Evolutionary conservation across 192 early-diverging fungal species (phyloP).

Genomic region (Entomortierella parvispora): DNA sequence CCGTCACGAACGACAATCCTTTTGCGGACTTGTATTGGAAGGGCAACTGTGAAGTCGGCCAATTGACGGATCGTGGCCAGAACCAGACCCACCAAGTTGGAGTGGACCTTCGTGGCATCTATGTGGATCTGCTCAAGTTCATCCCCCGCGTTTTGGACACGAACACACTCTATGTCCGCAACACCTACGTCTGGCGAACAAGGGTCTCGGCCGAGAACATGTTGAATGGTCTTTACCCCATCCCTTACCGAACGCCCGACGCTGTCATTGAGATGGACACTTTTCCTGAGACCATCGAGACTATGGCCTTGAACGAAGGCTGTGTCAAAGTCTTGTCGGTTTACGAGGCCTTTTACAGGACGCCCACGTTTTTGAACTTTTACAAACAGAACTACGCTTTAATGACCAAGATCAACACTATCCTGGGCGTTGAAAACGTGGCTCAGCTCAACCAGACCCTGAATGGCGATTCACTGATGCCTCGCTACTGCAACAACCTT

Average conservation of each 20-base stretch:
- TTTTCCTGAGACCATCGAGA: slow-evolving; percentile 58
- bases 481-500: slow-evolving; percentile 11
- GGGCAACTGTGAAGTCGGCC: slow-evolving; percentile 57
- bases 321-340: slow-evolving; percentile 49
- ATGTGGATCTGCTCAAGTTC: slow-evolving; percentile 61
- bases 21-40: slow-evolving; percentile 15
- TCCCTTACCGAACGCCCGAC: slow-evolving; percentile 24
- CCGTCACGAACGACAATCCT: not conserved
- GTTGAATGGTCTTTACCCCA: slow-evolving; percentile 58
- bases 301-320: slow-evolving; percentile 46
- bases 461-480: slow-evolving; percentile 4
- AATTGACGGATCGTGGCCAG: slow-evolving; percentile 70
- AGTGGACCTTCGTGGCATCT: slow-evolving; percentile 53
- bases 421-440: slow-evolving; percentile 27
- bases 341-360: not conserved
- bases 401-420: slow-evolving; percentile 41
- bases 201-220: slow-evolving; percentile 61
- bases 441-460: slow-evolving; percentile 6
- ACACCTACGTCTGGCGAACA: slow-evolving; percentile 69
- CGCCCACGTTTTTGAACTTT: slow-evolving; percentile 41
- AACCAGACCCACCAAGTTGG: slow-evolving; percentile 59
- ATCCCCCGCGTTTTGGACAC: slow-evolving; percentile 47
- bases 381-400: slow-evolving; percentile 48
- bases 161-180: slow-evolving; percentile 62
- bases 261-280: slow-evolving; percentile 52